Base-by-base conservation (phyloP, 2,329 filamentous ascomycete genomes). In the Ascocoryne sarcoides region DNA sequence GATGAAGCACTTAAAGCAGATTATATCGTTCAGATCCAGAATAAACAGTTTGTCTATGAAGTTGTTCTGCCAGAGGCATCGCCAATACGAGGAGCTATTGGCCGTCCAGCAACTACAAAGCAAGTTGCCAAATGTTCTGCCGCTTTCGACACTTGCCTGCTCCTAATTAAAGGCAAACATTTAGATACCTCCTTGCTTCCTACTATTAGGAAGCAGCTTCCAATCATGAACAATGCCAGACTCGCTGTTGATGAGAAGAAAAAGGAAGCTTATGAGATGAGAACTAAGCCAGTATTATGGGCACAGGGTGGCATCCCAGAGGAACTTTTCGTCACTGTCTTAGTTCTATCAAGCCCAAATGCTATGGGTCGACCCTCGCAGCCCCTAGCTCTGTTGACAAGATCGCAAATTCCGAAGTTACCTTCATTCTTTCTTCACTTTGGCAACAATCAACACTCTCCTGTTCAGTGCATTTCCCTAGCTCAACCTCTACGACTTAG, bases 81-180 rank as follows among this genome's bases (percentile, higher is more conserved):
- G 0, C 87, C 86, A 0, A 65, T 95, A 26, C 73, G 71, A 40
- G 78, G 75, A 20, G 70, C 75, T 4, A 68, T 70, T 10, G 90
- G 92, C 4, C 67, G 65, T 5, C 64, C 76, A 0, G 76, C 81
- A 40, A 59, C 67, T 5, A 84, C 72, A 42, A 96, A 95, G 60
- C 70, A 79, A 20, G 64, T 82, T 14, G 90, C 92, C 4, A 93
- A 92, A 60, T 86, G 85, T 49, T 86, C 89, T 0, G 90, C 89
- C 3, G 90, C 92, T 0, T 96, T 90, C 58, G 76, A 88, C 54
- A 76, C 83, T 37, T 95, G 89, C 55, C 59, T 87, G 1, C 59
- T 77, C 46, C 69, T 98, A 12, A 69, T 81, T 35, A 68, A 75
- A 43, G 71, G 73, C 39, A 73, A 74, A 2, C 77, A 82, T 44